A percentile compares a stretch with the other conserved stretches of the same genome.
phyloP scores from a whole-genome alignment of 192 early-diverging fungal genomes.

The Cladochytrium replicatum region DNA sequence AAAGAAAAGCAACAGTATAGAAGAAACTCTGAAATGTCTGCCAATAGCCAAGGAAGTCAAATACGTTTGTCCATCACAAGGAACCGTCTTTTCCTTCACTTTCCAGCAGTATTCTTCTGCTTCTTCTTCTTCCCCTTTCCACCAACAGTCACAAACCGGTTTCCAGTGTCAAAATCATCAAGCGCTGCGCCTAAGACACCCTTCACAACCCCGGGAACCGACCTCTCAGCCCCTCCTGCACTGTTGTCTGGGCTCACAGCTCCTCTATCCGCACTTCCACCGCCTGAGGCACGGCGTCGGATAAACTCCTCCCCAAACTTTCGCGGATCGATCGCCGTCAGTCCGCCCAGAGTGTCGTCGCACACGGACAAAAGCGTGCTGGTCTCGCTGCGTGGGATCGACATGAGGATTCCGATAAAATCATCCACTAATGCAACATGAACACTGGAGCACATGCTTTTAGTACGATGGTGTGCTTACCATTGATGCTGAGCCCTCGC shows the following conservation, averaged over 20 bases:
- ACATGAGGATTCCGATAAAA: conserved; percentile 41
- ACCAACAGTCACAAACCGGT: conserved; percentile 30
- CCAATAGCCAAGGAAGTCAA: no score
- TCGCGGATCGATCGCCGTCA: conserved; percentile 46
- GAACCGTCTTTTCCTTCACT: no score
- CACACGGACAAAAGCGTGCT: conserved; percentile 34
- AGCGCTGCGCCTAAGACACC: neutral
- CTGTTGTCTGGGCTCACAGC: neutral
- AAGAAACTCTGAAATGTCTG: no score
- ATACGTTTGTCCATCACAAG: no score
- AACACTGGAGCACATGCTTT: no score
- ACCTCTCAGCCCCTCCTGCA: no score
- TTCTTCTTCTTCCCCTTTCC: conserved; percentile 12
- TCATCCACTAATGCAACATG: conserved; percentile 50
- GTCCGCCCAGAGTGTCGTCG: conserved; percentile 41
- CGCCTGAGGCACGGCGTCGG: conserved; percentile 20
- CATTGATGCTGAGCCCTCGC: conserved; percentile 28
- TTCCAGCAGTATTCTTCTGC: no score
- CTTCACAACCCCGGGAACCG: neutral
- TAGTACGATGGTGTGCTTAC: no score
- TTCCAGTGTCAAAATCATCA: conserved; percentile 21
- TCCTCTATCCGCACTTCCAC: neutral
- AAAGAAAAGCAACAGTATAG: no score
- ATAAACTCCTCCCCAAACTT: conserved; percentile 48
- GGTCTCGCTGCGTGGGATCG: conserved; percentile 26